Evolutionary conservation across 768 basidiomycete species (phyloP).

Genomic region (Panaeolus papilionaceus): DNA sequence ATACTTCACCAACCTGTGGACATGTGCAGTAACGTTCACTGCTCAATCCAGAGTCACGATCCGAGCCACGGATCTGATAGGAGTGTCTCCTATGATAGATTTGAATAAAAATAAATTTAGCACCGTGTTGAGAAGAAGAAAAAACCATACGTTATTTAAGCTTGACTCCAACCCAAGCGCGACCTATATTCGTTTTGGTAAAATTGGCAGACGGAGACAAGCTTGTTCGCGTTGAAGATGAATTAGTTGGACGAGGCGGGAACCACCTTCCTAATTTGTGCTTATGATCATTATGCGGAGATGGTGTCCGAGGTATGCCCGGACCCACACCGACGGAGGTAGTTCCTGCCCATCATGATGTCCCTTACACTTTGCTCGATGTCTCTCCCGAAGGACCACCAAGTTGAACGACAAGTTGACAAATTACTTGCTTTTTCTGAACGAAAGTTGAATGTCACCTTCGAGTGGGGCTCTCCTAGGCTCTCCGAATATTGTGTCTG

Average conservation of each 20-base stretch:
- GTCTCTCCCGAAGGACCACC: too few species aligned
- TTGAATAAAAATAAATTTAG: conserved; percentile 7
- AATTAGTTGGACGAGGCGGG: background rate
- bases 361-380: background rate
- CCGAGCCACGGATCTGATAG: background rate
- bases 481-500: too few species aligned
- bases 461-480: too few species aligned
- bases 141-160: background rate
- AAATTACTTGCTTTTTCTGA: too few species aligned
- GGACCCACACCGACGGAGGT: background rate
- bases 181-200: conserved; percentile 4
- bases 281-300: background rate
- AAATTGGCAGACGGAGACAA: background rate
- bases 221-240: background rate
- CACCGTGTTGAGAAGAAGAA: background rate
- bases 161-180: background rate
- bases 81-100: background rate
- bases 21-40: too few species aligned
- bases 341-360: background rate
- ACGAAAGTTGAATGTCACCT: too few species aligned
- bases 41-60: too few species aligned
- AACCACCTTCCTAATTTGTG: conserved; percentile 7
- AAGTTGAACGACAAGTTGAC: too few species aligned
- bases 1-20: background rate
- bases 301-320: background rate